phyloP scores from a whole-genome alignment of 2,329 filamentous ascomycete species.

The Fusarium sp. region DNA sequence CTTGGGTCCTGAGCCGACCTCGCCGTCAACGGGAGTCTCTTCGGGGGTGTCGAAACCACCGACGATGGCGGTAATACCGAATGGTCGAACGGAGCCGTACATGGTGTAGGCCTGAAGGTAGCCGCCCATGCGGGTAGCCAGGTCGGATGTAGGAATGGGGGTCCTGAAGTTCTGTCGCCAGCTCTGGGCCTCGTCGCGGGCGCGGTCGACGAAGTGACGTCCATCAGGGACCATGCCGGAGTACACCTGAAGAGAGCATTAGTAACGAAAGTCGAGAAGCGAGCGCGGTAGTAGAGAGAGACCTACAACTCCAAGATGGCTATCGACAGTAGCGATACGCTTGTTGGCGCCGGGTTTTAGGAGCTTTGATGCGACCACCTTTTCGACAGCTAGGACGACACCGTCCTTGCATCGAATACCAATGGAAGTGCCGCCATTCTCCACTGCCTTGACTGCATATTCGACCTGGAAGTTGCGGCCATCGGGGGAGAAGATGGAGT shows the following conservation, averaged over 20 bases:
- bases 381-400: conserved; percentile 95
- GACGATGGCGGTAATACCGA: conserved; percentile 94
- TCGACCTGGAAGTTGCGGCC: conserved; percentile 99
- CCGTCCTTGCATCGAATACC: conserved; percentile 98
- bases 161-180: conserved; percentile 97
- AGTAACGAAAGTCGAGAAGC: not conserved
- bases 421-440: conserved; percentile 96
- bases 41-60: conserved; percentile 93
- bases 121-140: conserved; percentile 92
- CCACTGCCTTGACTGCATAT: conserved; percentile 98
- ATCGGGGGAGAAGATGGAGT: conserved; percentile 99
- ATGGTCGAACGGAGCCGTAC: conserved; percentile 95
- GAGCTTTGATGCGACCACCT: conserved; percentile 94
- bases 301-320: conserved; percentile 91
- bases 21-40: conserved; percentile 87
- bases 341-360: conserved; percentile 96
- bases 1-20: conserved; percentile 85
- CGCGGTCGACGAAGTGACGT: conserved; percentile 92
- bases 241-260: conserved; percentile 70
- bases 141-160: conserved; percentile 87
- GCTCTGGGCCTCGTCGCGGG: conserved; percentile 89
- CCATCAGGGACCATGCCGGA: conserved; percentile 95
- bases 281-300: not conserved
- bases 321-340: conserved; percentile 93
- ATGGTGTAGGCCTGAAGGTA: conserved; percentile 98